These are phyloP conservation scores for Sphagnum magellanicum DNA, from an alignment of 228 moss, liverwort and hornwort genomes.

Conservation along the genomic window DNA sequence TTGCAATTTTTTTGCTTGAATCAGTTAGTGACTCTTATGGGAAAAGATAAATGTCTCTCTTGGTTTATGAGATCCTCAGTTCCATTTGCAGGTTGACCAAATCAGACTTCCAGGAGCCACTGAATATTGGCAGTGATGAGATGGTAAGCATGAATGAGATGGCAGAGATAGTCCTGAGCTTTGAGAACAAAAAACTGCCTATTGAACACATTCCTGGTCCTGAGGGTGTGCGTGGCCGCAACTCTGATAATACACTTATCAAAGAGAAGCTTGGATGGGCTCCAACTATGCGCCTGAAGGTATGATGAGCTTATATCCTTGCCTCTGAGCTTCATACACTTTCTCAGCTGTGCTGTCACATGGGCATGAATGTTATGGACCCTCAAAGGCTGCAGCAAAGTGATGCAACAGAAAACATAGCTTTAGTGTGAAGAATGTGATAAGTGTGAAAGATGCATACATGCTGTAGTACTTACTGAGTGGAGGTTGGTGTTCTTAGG, in stretches of 20 bases:
- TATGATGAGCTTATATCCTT: background rate
- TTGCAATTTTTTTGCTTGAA: background rate
- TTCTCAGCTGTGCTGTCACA: background rate
- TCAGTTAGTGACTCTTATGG: background rate
- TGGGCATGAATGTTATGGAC: background rate
- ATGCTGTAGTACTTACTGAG: background rate
- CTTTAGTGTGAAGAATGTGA: background rate
- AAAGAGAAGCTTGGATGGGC: conserved; percentile 91
- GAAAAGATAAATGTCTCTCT: background rate
- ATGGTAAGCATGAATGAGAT: conserved; percentile 98
- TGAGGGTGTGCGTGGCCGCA: conserved; percentile 77
- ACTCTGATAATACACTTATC: conserved; percentile 80
- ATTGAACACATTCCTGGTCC: conserved; percentile 84
- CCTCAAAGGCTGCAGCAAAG: too few species aligned
- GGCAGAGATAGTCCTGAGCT: conserved; percentile 73
- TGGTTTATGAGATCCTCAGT: background rate
- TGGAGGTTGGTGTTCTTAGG: conserved; percentile 14
- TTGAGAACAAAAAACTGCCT: conserved; percentile 61
- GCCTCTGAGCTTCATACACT: background rate
- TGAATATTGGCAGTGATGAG: conserved; percentile 85
- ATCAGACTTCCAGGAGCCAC: conserved; percentile 68
- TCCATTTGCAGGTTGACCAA: conserved; percentile 61
- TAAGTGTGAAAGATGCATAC: background rate
- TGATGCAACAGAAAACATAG: background rate
- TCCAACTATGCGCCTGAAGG: conserved; percentile 70